phyloP scores from a whole-genome alignment of 352 stramenopile genomes.

The Pythium periplocum region DNA sequence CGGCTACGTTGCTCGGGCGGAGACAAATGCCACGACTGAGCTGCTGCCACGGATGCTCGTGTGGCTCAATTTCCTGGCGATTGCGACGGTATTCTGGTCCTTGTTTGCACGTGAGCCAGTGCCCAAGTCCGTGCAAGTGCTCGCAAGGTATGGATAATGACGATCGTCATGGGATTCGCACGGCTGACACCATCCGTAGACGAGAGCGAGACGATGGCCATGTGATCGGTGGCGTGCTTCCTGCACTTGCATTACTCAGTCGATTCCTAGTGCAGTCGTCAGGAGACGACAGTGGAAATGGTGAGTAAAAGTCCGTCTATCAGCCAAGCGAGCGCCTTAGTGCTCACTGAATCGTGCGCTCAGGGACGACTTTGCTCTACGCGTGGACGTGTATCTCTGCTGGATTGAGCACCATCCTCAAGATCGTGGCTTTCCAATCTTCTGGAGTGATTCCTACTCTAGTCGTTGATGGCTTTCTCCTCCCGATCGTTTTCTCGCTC shows the following conservation, averaged over 20 bases:
- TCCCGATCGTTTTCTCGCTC: conserved; percentile 17
- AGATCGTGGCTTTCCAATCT: conserved; percentile 31
- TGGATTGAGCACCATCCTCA: conserved; percentile 39
- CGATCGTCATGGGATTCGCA: too few species aligned
- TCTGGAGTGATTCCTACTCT: conserved; percentile 26
- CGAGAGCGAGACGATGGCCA: conserved; percentile 51
- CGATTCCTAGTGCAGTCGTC: conserved; percentile 34
- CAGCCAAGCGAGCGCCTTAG: too few species aligned
- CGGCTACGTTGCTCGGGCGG: conserved; percentile 4
- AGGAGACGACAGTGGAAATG: too few species aligned
- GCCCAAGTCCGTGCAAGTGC: conserved; percentile 3
- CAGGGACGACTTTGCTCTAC: conserved; percentile 47
- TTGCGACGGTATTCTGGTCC: conserved; percentile 23
- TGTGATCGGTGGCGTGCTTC: conserved; percentile 50
- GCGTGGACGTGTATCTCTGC: conserved; percentile 46
- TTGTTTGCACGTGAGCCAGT: conserved; percentile 14
- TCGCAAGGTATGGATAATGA: neutral
- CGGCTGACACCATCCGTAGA: conserved; percentile 17
- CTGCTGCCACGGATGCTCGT: conserved; percentile 32
- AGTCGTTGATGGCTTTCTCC: conserved; percentile 35
- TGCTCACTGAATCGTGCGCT: too few species aligned
- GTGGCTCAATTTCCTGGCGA: conserved; percentile 24
- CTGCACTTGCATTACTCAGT: conserved; percentile 53
- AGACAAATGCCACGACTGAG: neutral
- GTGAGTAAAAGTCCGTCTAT: too few species aligned